Base-by-base conservation (phyloP, 2,329 filamentous ascomycete species). In the Fusarium beomiforme region DNA sequence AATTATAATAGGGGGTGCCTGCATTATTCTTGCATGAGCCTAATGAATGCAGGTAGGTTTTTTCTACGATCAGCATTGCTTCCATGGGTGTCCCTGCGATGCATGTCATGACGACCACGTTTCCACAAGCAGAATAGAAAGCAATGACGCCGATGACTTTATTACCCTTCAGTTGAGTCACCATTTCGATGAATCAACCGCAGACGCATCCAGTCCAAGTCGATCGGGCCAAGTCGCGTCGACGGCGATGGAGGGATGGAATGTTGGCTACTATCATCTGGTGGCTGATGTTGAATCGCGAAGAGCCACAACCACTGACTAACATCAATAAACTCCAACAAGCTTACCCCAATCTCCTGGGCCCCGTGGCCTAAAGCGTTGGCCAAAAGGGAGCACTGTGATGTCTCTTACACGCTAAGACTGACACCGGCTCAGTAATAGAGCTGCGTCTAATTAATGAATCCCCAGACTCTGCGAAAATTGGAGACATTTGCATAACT, bases 41-140 rank as follows among this genome's bases (percentile, higher is more conserved):
- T 26, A n/a, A 24, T 56, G 34, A 19, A 56, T 54, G 54, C 51
- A 70, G 42, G 42, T 67, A 57, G 41, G 51, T 64, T 47, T 68
- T 68, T 50, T 53, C 39, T 55, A 53, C 66, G 31, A 70, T 57
- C 63, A 47, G 69, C 56, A 64, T 56, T 44, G 42, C 44, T 43
- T 68, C 58, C 69, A 63, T 61, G 71, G 62, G 47, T 59, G 64
- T 62, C 53, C 59, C 50, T 61, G 59, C 21, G 53, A 61, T 75
- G 72, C 70, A 76, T 60, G 69, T 69, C 74, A 76, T 74, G 72
- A 74, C 67, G 59, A 61, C 70, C 64, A 76, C 66, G 70, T 71
- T 69, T 66, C 53, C 19, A 36, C 23, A 60, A 69, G 50, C 39
- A 62, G 55, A 61, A 29, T 49, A 47, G 23, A 49, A 58, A 59